phyloP scores from a whole-genome alignment of 768 basidiomycete genomes.

The Rhizopogon vesiculosus region DNA sequence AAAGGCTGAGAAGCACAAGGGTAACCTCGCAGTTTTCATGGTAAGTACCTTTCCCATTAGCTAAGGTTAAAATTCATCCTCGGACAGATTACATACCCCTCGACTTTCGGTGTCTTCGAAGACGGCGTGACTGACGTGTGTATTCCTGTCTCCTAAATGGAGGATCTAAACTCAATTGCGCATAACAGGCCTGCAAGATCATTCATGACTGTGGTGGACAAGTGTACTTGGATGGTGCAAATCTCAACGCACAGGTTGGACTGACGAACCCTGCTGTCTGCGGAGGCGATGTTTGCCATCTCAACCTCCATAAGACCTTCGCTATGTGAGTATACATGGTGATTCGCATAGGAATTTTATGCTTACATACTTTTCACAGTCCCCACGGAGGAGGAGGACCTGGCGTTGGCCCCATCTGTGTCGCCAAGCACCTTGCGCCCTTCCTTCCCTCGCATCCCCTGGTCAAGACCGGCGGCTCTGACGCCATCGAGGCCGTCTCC shows the following conservation, averaged over 20 bases:
- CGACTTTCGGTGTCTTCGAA: slow-evolving; percentile 98
- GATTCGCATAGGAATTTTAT: background rate
- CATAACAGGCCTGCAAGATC: slow-evolving; percentile 75
- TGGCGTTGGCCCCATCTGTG: slow-evolving; percentile 95
- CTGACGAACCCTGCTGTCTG: slow-evolving; percentile 91
- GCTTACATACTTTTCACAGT: slow-evolving; percentile 31
- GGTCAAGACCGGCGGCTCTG: slow-evolving; percentile 56
- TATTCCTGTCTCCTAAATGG: background rate
- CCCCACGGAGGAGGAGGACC: slow-evolving; percentile 98
- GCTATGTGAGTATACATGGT: slow-evolving; percentile 60
- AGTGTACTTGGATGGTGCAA: slow-evolving; percentile 95
- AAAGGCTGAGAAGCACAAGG: slow-evolving; percentile 89
- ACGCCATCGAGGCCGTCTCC: slow-evolving; percentile 83
- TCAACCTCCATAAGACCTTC: slow-evolving; percentile 98
- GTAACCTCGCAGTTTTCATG: slow-evolving; percentile 95
- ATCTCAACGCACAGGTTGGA: slow-evolving; percentile 92
- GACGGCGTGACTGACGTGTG: slow-evolving; percentile 74
- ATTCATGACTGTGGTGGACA: slow-evolving; percentile 95
- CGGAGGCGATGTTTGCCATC: slow-evolving; percentile 96
- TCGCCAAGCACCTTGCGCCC: slow-evolving; percentile 87
- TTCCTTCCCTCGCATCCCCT: slow-evolving; percentile 91
- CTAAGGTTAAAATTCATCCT: slow-evolving; percentile 7
- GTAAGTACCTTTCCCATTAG: slow-evolving; percentile 34
- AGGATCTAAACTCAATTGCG: background rate
- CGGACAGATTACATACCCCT: slow-evolving; percentile 87